Conservation (phyloP, 2,329 filamentous ascomycete genomes). For the Colletotrichum liaoningense region DNA sequence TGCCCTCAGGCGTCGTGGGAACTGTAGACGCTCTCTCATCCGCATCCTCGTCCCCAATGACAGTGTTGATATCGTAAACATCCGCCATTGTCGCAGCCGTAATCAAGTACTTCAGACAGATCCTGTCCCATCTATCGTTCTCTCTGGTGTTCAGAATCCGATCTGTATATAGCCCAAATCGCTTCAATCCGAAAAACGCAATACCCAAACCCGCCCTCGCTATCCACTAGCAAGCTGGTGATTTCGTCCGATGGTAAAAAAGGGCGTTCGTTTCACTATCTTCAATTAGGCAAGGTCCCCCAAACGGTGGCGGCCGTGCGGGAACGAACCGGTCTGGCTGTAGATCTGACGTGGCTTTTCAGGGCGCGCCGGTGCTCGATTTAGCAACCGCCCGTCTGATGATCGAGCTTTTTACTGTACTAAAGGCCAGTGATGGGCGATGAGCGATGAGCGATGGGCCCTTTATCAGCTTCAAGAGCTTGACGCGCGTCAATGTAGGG, state of each 20-base stretch:
- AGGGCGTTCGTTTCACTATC: constrained; percentile 31
- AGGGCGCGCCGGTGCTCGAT: neutral
- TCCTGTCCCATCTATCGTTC: neutral
- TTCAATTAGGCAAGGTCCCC: constrained; percentile 4
- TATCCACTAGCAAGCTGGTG: constrained; percentile 36
- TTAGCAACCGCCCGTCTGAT: neutral
- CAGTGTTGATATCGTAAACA: neutral
- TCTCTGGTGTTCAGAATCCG: neutral
- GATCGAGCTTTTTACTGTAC: neutral
- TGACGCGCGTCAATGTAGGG: neutral
- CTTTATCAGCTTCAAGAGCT: neutral
- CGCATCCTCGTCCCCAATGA: neutral
- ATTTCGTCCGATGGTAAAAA: constrained; percentile 11
- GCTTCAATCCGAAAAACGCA: neutral
- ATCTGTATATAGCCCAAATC: neutral
- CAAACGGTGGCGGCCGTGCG: constrained; percentile 19
- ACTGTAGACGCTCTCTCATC: constrained; percentile 48
- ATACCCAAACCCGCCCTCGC: neutral
- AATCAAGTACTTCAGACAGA: neutral
- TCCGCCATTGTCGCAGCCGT: neutral
- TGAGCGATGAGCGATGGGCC: no score
- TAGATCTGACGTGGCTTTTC: constrained; percentile 21
- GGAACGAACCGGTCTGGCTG: neutral
- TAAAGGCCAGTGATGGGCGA: neutral
- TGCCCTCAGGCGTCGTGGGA: constrained; percentile 57